Evolutionary conservation across 2,329 filamentous ascomycete genomes (phyloP).

Genomic region (Aspergillus flavus): DNA sequence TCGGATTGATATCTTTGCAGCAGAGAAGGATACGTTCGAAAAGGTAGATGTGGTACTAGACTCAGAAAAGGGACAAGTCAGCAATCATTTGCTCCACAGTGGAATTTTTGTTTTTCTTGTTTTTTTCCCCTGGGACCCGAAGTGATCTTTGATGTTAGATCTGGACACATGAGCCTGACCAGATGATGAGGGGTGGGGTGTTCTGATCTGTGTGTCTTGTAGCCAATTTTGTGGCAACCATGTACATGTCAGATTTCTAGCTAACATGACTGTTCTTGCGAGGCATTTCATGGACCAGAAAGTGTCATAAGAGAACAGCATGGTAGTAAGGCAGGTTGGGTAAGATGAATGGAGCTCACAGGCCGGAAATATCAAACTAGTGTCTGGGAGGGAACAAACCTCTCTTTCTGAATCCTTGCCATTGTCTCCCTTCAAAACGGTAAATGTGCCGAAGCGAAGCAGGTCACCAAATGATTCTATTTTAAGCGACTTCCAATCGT

Average conservation of each 20-base stretch:
- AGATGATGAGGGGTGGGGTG: neutral
- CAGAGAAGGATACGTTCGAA: constrained; percentile 95
- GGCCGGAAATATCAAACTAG: constrained; percentile 7
- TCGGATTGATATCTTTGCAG: constrained; percentile 90
- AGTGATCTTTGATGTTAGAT: too few relatives aligned
- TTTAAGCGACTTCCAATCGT: constrained; percentile 95
- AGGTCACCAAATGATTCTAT: constrained; percentile 90
- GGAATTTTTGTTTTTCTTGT: neutral
- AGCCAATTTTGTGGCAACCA: neutral
- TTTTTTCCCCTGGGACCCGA: too few relatives aligned
- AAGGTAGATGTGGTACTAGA: constrained; percentile 92
- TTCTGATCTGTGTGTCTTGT: neutral
- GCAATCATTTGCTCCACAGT: constrained; percentile 4
- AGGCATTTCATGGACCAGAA: neutral
- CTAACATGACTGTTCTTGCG: too few relatives aligned
- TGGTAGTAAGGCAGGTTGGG: neutral
- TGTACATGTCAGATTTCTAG: too few relatives aligned
- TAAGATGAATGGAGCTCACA: constrained; percentile 9
- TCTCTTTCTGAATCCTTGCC: constrained; percentile 91
- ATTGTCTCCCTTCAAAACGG: constrained; percentile 74
- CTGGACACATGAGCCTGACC: too few relatives aligned
- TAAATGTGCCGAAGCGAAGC: constrained; percentile 85
- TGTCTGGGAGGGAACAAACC: constrained; percentile 53
- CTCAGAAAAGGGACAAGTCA: constrained; percentile 17
- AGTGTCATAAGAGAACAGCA: too few relatives aligned